Conservation (phyloP, 106 monocot genomes). For the Dendrobium chrysotoxum region DNA sequence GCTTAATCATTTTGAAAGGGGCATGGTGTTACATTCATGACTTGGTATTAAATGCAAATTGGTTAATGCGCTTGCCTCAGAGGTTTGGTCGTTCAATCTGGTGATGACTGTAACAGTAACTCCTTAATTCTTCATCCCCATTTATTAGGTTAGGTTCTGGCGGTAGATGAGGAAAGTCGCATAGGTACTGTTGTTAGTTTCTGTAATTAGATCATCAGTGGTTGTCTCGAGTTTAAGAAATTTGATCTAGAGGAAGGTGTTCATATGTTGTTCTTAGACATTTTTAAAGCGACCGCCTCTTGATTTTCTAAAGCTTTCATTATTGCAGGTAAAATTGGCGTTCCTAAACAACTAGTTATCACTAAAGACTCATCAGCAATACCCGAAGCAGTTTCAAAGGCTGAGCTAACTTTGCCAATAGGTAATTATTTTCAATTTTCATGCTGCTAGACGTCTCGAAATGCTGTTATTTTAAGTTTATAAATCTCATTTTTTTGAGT, state of each 20-base stretch:
- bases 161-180: background rate
- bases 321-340: slow-evolving; percentile 71
- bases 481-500: background rate
- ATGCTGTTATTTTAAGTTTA: background rate
- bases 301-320: background rate
- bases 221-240: background rate
- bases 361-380: slow-evolving; percentile 68
- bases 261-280: background rate
- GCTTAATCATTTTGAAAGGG: background rate
- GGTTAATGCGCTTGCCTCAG: background rate
- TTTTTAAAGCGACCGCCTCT: background rate
- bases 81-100: background rate
- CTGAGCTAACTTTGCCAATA: slow-evolving; percentile 74
- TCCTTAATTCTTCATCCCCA: background rate
- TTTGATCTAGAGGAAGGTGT: background rate
- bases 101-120: background rate
- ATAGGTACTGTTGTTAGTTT: background rate
- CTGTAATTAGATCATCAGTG: background rate
- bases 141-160: background rate
- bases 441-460: background rate
- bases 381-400: slow-evolving; percentile 55
- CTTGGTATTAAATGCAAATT: background rate
- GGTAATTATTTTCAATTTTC: slow-evolving; percentile 28
- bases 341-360: slow-evolving; percentile 78
- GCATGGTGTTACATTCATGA: background rate